These are phyloP conservation scores for Cydonia oblonga DNA, from an alignment of 331 rosid genomes.

Conservation along the genomic window DNA sequence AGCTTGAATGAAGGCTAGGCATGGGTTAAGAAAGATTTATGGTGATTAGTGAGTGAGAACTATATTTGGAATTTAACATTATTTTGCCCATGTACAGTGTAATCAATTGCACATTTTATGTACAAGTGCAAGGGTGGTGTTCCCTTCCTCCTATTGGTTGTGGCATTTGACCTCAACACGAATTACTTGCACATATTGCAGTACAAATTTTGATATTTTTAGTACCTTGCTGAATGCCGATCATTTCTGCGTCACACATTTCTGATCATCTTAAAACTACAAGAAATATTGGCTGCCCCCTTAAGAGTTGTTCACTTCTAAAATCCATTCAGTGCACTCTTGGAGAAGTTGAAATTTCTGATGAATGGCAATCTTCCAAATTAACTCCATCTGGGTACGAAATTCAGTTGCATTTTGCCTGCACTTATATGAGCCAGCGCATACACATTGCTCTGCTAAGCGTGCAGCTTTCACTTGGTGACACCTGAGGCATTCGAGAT, in stretches of 20 bases:
- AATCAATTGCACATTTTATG: background rate
- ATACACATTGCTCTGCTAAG: conserved; percentile 68
- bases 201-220: background rate
- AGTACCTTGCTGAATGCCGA: background rate
- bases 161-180: background rate
- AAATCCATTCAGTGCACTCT: conserved; percentile 71
- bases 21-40: background rate
- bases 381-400: conserved; percentile 45
- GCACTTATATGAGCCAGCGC: conserved; percentile 76
- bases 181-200: background rate
- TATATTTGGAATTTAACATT: background rate
- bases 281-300: background rate
- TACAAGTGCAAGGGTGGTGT: background rate
- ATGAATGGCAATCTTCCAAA: conserved; percentile 52
- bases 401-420: conserved; percentile 49
- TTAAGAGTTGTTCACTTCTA: conserved; percentile 24
- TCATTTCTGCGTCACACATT: background rate
- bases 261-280: background rate
- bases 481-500: conserved; percentile 44
- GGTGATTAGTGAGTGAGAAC: background rate
- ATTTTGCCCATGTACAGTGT: background rate
- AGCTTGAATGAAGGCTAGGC: background rate
- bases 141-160: background rate
- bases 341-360: conserved; percentile 79
- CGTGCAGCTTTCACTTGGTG: conserved; percentile 80